Base-by-base conservation (phyloP, 164 flowering plant genomes). In the Tetracentron sinense region DNA sequence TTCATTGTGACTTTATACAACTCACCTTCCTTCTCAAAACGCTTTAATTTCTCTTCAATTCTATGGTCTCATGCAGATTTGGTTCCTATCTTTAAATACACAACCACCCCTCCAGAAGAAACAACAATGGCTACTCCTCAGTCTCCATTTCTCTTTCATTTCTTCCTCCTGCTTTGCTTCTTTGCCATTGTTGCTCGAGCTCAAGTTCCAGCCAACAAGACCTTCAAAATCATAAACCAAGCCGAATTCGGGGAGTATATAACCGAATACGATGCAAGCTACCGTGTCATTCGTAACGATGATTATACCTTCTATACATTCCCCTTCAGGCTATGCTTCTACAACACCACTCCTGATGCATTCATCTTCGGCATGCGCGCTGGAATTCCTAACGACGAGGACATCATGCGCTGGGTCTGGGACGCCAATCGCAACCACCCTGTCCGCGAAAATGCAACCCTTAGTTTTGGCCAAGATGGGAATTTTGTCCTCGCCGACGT, bases 381-480 rank as follows among this genome's bases (percentile, higher is more conserved):
- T 73, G 82, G 70, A 5, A 20, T 20, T 3, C 19, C 11, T 3
- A 59, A 71, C 7, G 42, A 77, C 10, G 79, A 74, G 51, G 57
- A 72, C 2, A 51, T 70, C 17, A 16, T 62, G 42, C 73, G 75
- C 0, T 79, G 81, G 80, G 87, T 82, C 4, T 85, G 89, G 87
- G 86, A 82, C 15, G 86, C 86, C 44, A 84, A 82, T 64, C 75
- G 84, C 0, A 79, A 73, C 59, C 68, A 70, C 52, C 85, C 86
- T 0, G 83, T 82, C 3, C 25, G 69, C 1, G 82, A 77, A 31
- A 78, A 77, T 22, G 85, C 85, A 56, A 74, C 79, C 17, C 58
- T 85, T 8, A 7, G 67, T 0, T 62, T 85, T 31, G 66, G 76
- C 14, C 11, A 55, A 0, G 75, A 83, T n/a, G 90, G 87, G 0